phyloP scores from a whole-genome alignment of 305 asterid species.

The Nicotiana rustica region DNA sequence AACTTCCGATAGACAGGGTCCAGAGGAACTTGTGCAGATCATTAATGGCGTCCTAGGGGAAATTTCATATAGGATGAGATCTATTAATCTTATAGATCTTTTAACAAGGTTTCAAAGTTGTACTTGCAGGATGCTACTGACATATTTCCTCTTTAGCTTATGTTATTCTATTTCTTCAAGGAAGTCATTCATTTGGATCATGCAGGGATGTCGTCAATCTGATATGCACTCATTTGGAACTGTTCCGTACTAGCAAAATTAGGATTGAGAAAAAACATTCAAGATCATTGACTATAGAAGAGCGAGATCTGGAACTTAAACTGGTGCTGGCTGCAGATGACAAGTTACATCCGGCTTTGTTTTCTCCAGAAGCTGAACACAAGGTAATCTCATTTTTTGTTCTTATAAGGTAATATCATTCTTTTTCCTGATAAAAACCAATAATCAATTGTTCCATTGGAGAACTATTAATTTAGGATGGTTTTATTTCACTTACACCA shows the following conservation, averaged over 20 bases:
- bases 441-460: not conserved
- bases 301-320: constrained; percentile 73
- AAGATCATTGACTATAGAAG: constrained; percentile 66
- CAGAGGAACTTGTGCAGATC: constrained; percentile 90
- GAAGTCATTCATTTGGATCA: constrained; percentile 42
- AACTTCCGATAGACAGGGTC: constrained; percentile 90
- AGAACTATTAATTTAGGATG: constrained; percentile 33
- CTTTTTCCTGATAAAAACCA: constrained; percentile 25
- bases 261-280: constrained; percentile 69
- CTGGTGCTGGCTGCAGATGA: constrained; percentile 76
- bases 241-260: constrained; percentile 71
- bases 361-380: constrained; percentile 98
- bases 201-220: constrained; percentile 82
- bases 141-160: constrained; percentile 37
- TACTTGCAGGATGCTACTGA: constrained; percentile 39
- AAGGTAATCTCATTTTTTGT: constrained; percentile 58
- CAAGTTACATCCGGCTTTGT: constrained; percentile 90
- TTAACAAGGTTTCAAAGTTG: constrained; percentile 68
- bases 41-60: constrained; percentile 87
- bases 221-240: constrained; percentile 74
- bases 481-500: constrained; percentile 11
- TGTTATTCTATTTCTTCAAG: constrained; percentile 39
- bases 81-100: constrained; percentile 84
- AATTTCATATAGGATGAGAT: constrained; percentile 83
- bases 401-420: constrained; percentile 3